Percentiles rank a stretch among this genome's conserved stretches.
Evolutionary conservation across 106 monocot genomes (phyloP).

Genomic region (Platanthera zijinensis): DNA sequence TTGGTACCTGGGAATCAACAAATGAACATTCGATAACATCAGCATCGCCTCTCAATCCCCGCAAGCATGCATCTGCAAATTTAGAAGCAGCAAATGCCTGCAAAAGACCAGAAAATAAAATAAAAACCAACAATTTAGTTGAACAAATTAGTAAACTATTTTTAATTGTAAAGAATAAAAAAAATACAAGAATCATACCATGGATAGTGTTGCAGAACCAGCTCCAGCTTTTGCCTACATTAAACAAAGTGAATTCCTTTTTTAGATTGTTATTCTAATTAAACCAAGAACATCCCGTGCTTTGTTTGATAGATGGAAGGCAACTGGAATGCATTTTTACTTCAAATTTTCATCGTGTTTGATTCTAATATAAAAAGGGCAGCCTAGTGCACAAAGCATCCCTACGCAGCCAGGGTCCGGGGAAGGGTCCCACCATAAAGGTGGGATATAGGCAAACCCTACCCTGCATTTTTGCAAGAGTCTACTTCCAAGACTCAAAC

Average conservation of each 20-base stretch:
- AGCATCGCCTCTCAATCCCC: conserved; percentile 69
- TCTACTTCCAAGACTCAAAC: no score
- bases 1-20: conserved; percentile 59
- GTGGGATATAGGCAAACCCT: no score
- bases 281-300: neutral
- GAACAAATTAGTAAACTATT: neutral
- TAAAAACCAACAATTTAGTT: neutral
- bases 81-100: conserved; percentile 92
- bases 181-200: conserved; percentile 27
- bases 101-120: neutral
- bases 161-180: neutral
- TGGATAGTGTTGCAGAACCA: conserved; percentile 83
- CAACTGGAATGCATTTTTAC: no score
- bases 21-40: conserved; percentile 77
- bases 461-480: no score
- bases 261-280: neutral
- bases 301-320: no score
- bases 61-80: conserved; percentile 81
- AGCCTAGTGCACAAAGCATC: no score
- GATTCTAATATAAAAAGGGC: no score
- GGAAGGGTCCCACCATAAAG: no score
- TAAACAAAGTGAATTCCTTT: neutral
- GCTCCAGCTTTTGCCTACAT: conserved; percentile 81
- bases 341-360: no score
- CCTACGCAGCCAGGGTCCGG: no score